Percentiles rank a stretch among this genome's conserved stretches.
Conservation (phyloP, 768 basidiomycete species). For the Xerocomellus amylosporus region DNA sequence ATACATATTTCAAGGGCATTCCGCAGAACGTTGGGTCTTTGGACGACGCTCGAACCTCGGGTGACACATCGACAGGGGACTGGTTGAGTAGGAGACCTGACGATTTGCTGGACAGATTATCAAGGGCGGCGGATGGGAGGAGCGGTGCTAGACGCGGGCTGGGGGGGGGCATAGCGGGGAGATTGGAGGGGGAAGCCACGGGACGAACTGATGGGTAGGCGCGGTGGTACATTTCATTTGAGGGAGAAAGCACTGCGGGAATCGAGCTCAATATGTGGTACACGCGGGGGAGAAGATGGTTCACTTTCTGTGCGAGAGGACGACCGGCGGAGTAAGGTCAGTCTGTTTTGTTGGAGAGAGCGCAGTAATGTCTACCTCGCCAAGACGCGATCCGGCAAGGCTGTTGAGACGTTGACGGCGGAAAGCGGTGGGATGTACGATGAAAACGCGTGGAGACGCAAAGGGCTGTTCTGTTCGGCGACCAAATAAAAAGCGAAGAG, state of each 20-base stretch:
- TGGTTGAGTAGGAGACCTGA: slow-evolving; percentile 36
- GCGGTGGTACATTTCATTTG: slow-evolving; percentile 61
- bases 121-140: slow-evolving; percentile 46
- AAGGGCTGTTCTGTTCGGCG: neutral
- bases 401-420: neutral
- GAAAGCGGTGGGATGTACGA: slow-evolving; percentile 7
- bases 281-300: slow-evolving; percentile 1
- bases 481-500: slow-evolving; percentile 1
- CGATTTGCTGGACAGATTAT: slow-evolving; percentile 41
- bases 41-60: slow-evolving; percentile 22
- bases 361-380: neutral
- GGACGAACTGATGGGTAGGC: slow-evolving; percentile 54
- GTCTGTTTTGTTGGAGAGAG: neutral
- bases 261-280: slow-evolving; percentile 12
- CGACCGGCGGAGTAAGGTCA: neutral
- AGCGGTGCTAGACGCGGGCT: slow-evolving; percentile 50
- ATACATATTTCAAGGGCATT: slow-evolving; percentile 76
- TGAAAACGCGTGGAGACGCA: neutral
- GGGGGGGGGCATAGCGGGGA: slow-evolving; percentile 15
- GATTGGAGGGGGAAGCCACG: slow-evolving; percentile 43
- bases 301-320: slow-evolving; percentile 20
- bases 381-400: slow-evolving; percentile 11
- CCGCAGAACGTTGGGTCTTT: slow-evolving; percentile 59
- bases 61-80: slow-evolving; percentile 32
- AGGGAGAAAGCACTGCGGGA: slow-evolving; percentile 31